A percentile compares a stretch with the other conserved stretches of the same genome.
phyloP scores from a whole-genome alignment of 2,329 filamentous ascomycete species.

The Fusarium sp. region DNA sequence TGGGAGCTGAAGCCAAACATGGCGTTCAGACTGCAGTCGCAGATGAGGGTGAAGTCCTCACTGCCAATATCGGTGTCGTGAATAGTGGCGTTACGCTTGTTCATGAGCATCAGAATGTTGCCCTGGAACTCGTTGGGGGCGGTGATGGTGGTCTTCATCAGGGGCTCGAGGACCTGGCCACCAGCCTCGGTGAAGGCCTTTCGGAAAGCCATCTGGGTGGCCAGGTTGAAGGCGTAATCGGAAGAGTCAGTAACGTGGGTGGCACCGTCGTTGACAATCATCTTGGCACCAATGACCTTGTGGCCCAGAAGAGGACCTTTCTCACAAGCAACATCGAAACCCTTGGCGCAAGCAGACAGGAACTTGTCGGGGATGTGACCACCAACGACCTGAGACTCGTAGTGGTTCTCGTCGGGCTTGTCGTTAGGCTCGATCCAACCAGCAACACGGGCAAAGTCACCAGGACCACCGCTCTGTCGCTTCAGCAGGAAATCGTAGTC shows the following conservation, averaged over 20 bases:
- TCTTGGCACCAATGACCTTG: conserved; percentile 86
- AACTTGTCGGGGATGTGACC: conserved; percentile 96
- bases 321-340: conserved; percentile 84
- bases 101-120: conserved; percentile 92
- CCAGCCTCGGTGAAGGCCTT: conserved; percentile 87
- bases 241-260: conserved; percentile 98
- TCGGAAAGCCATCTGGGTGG: conserved; percentile 95
- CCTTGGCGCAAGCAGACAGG: conserved; percentile 93
- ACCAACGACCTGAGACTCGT: conserved; percentile 88
- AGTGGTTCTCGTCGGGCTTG: conserved; percentile 78
- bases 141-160: conserved; percentile 98
- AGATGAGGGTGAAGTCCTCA: conserved; percentile 93
- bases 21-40: conserved; percentile 92
- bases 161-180: conserved; percentile 88
- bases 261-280: conserved; percentile 96
- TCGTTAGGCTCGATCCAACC: conserved; percentile 92
- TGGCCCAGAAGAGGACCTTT: conserved; percentile 94
- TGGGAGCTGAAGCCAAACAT: conserved; percentile 99
- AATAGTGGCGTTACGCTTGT: conserved; percentile 96
- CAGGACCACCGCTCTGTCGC: conserved; percentile 95
- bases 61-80: conserved; percentile 93
- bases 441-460: conserved; percentile 92
- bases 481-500: conserved; percentile 94
- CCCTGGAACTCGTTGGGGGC: conserved; percentile 98
- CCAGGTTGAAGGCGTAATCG: conserved; percentile 94